Base-by-base conservation (phyloP, 1,284 basidiomycete genomes). In the Pseudozyma pruni region DNA sequence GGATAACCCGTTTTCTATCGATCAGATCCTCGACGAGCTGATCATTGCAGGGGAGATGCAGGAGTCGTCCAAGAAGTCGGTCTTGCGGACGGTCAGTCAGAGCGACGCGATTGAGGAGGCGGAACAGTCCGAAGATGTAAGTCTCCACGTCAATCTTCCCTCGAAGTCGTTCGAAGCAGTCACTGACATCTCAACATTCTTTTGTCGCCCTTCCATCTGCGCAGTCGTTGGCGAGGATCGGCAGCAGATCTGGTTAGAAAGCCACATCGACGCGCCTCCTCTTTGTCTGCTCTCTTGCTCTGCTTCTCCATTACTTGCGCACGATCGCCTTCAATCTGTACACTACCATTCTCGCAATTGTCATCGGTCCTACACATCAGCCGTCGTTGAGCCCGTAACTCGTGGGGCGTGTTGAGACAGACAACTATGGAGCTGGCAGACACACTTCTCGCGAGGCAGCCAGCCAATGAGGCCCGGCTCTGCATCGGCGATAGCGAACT, bases 11-110 rank as follows among this genome's bases (percentile, higher is more conserved):
- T 27, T 17, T 13, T 31, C 11, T 14, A 31, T n/a, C 9, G 2
- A 20, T 17, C 52, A 73, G 63, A 77, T 81, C 29, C 86, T 99
- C 54, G 96, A 98, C 83, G 96, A 99, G 83, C 87, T 98, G 49
- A 94, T 99, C 83, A 97, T 98, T 66, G 91, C 94, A 5, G 96
- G 96, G 40, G 96, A 99, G 84, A 86, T 99, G 75, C 95, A 99
- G 85, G 96, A 99, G 81, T 94, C 94, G 1, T 94, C 92, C 27
- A 99, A 99, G 87, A 98, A 99, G 85, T 92, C 93, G 5, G 95
- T 98, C 7, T 85, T 98, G 47, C 87, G 92, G 61, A 90, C 91
- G 52, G 91, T 92, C 68, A 75, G 90, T 41, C 81, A 83, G 54
- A 79, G 72, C 59, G 79, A 81, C 43, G 69, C 73, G 6, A 76